phyloP scores from a whole-genome alignment of 208 protist species.

The Leishmania aethiopica region DNA sequence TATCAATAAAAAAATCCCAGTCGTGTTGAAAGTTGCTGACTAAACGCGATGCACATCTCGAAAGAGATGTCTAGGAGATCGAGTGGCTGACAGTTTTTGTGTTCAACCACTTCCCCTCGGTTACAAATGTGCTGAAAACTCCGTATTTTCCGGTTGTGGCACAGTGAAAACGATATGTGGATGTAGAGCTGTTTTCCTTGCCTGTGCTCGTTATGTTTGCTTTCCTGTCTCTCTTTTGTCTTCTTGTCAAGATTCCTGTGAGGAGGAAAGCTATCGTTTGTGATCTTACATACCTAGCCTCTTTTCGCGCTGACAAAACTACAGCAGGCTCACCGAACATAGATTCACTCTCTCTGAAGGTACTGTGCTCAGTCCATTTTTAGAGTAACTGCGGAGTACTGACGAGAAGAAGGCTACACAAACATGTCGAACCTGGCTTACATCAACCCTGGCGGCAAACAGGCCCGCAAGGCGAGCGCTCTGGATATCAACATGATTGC shows the following conservation, averaged over 20 bases:
- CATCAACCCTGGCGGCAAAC: constrained; percentile 89
- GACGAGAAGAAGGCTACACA: constrained; percentile 15
- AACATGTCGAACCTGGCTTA: constrained; percentile 81
- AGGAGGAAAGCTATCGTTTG: not conserved
- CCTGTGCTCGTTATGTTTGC: not conserved
- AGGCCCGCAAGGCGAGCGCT: constrained; percentile 87
- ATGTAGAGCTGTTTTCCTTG: not conserved
- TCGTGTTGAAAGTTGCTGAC: not conserved
- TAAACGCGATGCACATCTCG: not conserved
- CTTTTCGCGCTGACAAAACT: not conserved
- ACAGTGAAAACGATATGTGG: not conserved
- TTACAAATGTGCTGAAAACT: not conserved
- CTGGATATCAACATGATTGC: constrained; percentile 99
- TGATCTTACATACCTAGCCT: not conserved
- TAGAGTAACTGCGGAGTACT: not conserved
- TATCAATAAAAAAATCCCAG: not conserved
- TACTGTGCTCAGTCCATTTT: not conserved
- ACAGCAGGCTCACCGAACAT: not conserved
- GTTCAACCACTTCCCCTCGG: not conserved
- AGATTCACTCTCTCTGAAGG: not conserved
- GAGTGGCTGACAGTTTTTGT: not conserved
- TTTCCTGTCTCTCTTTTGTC: constrained; percentile 9
- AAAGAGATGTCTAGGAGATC: not conserved
- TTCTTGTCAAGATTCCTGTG: not conserved
- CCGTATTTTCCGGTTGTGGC: not conserved